Percentiles rank a stretch among this genome's conserved stretches.
These are phyloP conservation scores for Neopestalotiopsis clavispora DNA, from an alignment of 2,329 filamentous ascomycete genomes.

Conservation along the genomic window DNA sequence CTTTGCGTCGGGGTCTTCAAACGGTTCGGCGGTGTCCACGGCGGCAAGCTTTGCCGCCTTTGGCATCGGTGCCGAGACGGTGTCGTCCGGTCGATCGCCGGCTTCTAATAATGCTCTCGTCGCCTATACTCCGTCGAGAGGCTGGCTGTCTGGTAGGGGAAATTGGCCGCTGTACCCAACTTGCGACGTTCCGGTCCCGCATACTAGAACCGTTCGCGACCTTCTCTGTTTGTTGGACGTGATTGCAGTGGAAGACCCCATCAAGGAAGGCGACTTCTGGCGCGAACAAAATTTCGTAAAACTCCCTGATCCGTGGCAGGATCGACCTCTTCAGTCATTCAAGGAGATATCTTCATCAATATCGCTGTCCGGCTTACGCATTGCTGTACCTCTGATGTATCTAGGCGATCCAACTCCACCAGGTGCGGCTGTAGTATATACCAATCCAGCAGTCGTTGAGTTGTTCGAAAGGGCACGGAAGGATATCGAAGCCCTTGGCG, in stretches of 20 bases:
- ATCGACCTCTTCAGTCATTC: conserved; percentile 38
- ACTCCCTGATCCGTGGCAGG: conserved; percentile 38
- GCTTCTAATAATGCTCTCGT: not conserved
- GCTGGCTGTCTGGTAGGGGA: too few relatives aligned
- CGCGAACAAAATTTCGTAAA: conserved; percentile 51
- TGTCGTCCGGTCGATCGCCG: not conserved
- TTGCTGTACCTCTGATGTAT: conserved; percentile 57
- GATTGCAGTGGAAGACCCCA: conserved; percentile 47
- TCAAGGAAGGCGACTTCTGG: conserved; percentile 57
- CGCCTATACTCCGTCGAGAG: too few relatives aligned
- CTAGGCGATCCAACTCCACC: conserved; percentile 42
- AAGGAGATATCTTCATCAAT: conserved; percentile 32
- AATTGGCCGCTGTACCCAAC: too few relatives aligned
- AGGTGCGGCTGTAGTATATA: conserved; percentile 23
- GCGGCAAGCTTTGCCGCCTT: conserved; percentile 8
- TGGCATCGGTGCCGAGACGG: not conserved
- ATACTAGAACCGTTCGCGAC: conserved; percentile 54
- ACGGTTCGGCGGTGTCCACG: conserved; percentile 3
- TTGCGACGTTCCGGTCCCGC: conserved; percentile 49
- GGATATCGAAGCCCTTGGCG: conserved; percentile 45
- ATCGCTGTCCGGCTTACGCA: conserved; percentile 46
- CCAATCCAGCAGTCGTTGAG: conserved; percentile 25
- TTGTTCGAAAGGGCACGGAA: conserved; percentile 37
- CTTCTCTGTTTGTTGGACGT: conserved; percentile 55
- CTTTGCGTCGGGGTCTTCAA: conserved; percentile 3